phyloP scores from a whole-genome alignment of 1,284 basidiomycete species.

The Schizopora paradoxa region DNA sequence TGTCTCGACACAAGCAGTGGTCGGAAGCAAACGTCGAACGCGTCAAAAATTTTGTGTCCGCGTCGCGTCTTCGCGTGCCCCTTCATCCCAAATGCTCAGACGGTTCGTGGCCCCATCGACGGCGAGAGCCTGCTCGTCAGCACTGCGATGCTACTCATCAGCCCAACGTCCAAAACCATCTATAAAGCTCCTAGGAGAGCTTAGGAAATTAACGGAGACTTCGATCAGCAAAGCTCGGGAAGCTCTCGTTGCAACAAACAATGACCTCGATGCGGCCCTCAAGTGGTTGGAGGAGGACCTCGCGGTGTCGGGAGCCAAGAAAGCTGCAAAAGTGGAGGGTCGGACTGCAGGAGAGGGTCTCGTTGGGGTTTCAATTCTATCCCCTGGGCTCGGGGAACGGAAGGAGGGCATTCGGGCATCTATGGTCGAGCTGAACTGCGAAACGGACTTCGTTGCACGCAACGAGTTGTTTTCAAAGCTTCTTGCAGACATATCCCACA shows the following conservation, averaged over 20 bases:
- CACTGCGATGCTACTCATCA: constrained; percentile 35
- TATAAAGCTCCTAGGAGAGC: constrained; percentile 77
- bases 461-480: constrained; percentile 81
- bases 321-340: constrained; percentile 78
- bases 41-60: constrained; percentile 8
- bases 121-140: neutral
- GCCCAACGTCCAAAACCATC: constrained; percentile 39
- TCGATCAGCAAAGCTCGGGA: constrained; percentile 87
- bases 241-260: constrained; percentile 71
- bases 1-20: constrained; percentile 2
- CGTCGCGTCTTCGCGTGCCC: constrained; percentile 4
- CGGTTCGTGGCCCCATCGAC: neutral
- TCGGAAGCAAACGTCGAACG: neutral
- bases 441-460: constrained; percentile 93
- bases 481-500: constrained; percentile 80
- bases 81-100: constrained; percentile 9
- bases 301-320: constrained; percentile 64
- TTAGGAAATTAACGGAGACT: constrained; percentile 77
- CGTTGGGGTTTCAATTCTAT: constrained; percentile 70
- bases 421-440: constrained; percentile 93
- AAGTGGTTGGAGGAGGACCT: constrained; percentile 79
- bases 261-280: constrained; percentile 72
- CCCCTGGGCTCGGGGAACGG: constrained; percentile 39
- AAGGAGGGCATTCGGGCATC: constrained; percentile 63
- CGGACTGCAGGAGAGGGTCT: constrained; percentile 76